Percentiles rank a stretch among this genome's conserved stretches.
phyloP scores from a whole-genome alignment of 2,329 filamentous ascomycete species.

The Sphaerulina populicola region DNA sequence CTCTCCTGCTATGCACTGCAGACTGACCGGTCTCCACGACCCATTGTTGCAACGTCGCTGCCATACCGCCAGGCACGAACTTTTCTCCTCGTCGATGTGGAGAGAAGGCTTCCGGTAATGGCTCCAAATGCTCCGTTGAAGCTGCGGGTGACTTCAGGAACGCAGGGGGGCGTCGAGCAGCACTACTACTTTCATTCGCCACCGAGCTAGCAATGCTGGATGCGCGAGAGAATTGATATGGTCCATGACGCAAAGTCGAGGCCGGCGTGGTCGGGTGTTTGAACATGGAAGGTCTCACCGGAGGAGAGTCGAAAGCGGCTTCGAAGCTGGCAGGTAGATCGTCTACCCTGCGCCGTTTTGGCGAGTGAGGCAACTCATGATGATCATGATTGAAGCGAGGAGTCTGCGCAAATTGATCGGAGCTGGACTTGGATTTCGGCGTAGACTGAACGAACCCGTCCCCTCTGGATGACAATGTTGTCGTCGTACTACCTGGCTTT shows the following conservation, averaged over 20 bases:
- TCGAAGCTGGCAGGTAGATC: conserved; percentile 5
- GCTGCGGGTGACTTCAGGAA: conserved; percentile 35
- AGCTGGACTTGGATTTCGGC: background rate
- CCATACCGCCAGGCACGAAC: conserved; percentile 44
- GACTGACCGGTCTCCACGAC: conserved; percentile 39
- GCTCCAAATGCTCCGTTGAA: conserved; percentile 29
- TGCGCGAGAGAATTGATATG: conserved; percentile 13
- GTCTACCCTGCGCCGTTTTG: conserved; percentile 27
- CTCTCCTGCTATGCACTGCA: conserved; percentile 23
- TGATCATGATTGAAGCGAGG: conserved; percentile 22
- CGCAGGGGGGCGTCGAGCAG: conserved; percentile 31
- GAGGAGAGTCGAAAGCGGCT: conserved; percentile 11
- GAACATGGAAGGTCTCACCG: conserved; percentile 15
- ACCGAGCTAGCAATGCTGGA: conserved; percentile 11
- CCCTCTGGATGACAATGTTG: background rate
- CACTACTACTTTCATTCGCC: conserved; percentile 4
- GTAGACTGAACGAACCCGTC: conserved; percentile 3
- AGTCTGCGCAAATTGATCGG: conserved; percentile 24
- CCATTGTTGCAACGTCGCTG: conserved; percentile 44
- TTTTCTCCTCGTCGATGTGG: conserved; percentile 45
- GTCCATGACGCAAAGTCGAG: conserved; percentile 8
- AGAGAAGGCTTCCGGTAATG: conserved; percentile 47
- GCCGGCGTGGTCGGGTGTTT: conserved; percentile 17
- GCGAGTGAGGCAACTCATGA: conserved; percentile 24
- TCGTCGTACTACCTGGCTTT: background rate